These are phyloP conservation scores for Botrytis cinerea DNA, from an alignment of 2,329 filamentous ascomycete genomes.

Conservation along the genomic window DNA sequence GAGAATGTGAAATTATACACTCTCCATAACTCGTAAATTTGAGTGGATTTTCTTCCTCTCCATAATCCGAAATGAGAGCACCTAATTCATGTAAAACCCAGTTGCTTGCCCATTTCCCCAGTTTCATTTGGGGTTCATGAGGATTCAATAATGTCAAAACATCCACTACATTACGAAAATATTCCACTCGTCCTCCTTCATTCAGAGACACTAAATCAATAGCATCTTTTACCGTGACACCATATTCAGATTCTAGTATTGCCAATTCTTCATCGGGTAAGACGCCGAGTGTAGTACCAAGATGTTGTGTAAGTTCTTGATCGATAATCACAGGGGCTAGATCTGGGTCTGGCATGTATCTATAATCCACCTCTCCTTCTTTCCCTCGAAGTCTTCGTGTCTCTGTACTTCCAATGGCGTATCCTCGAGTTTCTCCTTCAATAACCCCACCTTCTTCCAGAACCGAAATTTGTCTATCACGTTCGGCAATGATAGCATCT, in stretches of 20 bases:
- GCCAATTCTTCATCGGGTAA: slow-evolving; percentile 71
- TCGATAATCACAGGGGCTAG: slow-evolving; percentile 77
- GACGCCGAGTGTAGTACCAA: slow-evolving; percentile 65
- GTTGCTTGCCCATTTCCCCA: slow-evolving; percentile 56
- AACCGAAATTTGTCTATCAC: slow-evolving; percentile 81
- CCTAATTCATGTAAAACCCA: slow-evolving; percentile 78
- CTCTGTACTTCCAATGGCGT: slow-evolving; percentile 81
- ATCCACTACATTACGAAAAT: slow-evolving; percentile 70
- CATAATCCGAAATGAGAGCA: slow-evolving; percentile 57
- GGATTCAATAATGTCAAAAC: slow-evolving; percentile 30
- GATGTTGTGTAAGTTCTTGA: slow-evolving; percentile 64
- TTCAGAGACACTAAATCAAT: slow-evolving; percentile 76
- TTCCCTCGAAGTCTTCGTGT: slow-evolving; percentile 85
- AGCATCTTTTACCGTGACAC: slow-evolving; percentile 78
- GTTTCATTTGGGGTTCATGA: slow-evolving; percentile 29
- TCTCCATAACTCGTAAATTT: slow-evolving; percentile 33
- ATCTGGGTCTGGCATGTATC: slow-evolving; percentile 98
- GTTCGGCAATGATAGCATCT: slow-evolving; percentile 88
- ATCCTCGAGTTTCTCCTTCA: slow-evolving; percentile 87
- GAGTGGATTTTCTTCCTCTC: slow-evolving; percentile 35
- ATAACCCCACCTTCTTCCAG: slow-evolving; percentile 74
- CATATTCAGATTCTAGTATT: slow-evolving; percentile 62
- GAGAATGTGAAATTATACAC: slow-evolving; percentile 33
- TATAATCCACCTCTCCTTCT: slow-evolving; percentile 95
- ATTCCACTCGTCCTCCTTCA: slow-evolving; percentile 76